Conservation (phyloP, 768 basidiomycete species). For the Tylopilus balloui region DNA sequence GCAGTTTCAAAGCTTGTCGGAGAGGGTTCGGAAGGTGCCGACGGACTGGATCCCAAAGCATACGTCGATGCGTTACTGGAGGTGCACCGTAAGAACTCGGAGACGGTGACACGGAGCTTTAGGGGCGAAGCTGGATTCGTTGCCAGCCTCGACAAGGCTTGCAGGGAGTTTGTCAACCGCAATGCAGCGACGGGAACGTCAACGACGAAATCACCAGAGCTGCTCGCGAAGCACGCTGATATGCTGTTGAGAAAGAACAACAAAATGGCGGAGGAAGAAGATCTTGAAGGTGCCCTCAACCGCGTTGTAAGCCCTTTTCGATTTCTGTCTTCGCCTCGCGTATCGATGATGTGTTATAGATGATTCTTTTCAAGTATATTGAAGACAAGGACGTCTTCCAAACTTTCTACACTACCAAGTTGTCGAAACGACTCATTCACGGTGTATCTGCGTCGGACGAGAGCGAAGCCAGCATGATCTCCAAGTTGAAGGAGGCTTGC, state of each 20-base stretch:
- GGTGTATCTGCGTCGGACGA: slow-evolving; percentile 92
- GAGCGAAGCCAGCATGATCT: slow-evolving; percentile 96
- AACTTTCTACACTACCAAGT: slow-evolving; percentile 92
- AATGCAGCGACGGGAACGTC: slow-evolving; percentile 88
- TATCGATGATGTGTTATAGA: slow-evolving; percentile 45
- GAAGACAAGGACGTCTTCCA: slow-evolving; percentile 99
- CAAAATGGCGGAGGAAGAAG: slow-evolving; percentile 89
- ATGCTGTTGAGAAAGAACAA: slow-evolving; percentile 88
- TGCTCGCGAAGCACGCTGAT: slow-evolving; percentile 90
- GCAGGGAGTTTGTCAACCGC: slow-evolving; percentile 90
- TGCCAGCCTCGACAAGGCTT: slow-evolving; percentile 90
- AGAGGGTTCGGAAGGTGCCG: slow-evolving; percentile 49
- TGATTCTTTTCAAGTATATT: slow-evolving; percentile 96
- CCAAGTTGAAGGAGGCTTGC: slow-evolving; percentile 93
- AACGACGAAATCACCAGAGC: slow-evolving; percentile 81
- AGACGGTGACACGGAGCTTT: slow-evolving; percentile 85
- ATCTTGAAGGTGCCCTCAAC: slow-evolving; percentile 84
- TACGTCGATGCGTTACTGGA: slow-evolving; percentile 92
- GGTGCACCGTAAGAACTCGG: slow-evolving; percentile 88
- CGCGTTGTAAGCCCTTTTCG: slow-evolving; percentile 62
- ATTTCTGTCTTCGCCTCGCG: neutral
- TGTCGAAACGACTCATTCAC: slow-evolving; percentile 90
- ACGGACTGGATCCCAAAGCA: slow-evolving; percentile 81
- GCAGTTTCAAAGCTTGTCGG: slow-evolving; percentile 70
- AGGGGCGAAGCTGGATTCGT: slow-evolving; percentile 91